Evolutionary conservation across 768 basidiomycete species (phyloP).

Genomic region (Calvatia gigantea): DNA sequence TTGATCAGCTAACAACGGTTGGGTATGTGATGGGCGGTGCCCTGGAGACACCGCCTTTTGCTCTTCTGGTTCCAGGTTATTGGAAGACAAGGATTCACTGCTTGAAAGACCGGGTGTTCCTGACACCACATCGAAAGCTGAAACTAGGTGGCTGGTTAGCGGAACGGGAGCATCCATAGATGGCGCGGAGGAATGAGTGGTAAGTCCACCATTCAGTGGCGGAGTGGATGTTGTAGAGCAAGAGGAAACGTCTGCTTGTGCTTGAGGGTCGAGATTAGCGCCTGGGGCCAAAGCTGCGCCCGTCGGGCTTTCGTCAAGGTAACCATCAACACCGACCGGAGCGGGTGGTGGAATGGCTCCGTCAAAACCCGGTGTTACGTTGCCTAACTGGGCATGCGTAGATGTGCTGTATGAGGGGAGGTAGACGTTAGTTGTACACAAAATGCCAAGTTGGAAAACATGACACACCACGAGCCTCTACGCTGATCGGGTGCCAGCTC

Average conservation of each 20-base stretch:
- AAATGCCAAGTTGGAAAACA: constrained; percentile 4
- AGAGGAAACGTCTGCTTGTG: background rate
- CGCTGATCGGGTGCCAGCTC: constrained; percentile 7
- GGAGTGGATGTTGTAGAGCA: constrained; percentile 7
- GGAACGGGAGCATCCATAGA: background rate
- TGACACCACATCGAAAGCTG: background rate
- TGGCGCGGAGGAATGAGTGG: background rate
- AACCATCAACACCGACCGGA: constrained; percentile 3
- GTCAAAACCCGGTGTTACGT: background rate
- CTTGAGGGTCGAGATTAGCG: background rate
- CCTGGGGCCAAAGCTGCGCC: background rate
- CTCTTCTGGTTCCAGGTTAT: background rate
- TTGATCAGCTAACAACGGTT: background rate
- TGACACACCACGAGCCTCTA: constrained; percentile 7
- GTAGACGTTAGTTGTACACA: constrained; percentile 4
- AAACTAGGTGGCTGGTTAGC: background rate
- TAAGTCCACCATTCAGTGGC: background rate
- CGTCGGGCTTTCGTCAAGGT: constrained; percentile 7
- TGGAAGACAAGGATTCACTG: background rate
- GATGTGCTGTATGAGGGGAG: constrained; percentile 8
- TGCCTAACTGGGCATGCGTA: background rate
- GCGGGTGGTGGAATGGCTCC: background rate
- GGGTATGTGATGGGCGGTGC: background rate
- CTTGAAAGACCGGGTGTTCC: background rate
- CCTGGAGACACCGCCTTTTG: background rate